Percentiles rank a stretch among this genome's conserved stretches.
Evolutionary conservation across 2,329 filamentous ascomycete species (phyloP).

Genomic region (Magnaporthiopsis poae): DNA sequence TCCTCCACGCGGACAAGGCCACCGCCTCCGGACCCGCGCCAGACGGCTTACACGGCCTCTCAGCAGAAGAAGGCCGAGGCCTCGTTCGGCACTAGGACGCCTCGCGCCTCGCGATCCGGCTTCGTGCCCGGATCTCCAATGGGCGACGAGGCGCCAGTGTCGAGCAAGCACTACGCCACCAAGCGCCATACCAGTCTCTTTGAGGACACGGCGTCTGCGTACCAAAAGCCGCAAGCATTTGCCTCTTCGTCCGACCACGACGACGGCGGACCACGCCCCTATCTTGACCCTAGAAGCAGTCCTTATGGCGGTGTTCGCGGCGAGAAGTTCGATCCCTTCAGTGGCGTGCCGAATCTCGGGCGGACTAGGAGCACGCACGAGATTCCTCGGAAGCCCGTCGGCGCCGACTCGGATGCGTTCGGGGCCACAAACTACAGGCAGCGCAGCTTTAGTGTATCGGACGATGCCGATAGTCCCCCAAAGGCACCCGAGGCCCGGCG

Average conservation of each 20-base stretch:
- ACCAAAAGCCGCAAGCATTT: slow-evolving; percentile 11
- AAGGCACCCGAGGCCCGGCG: slow-evolving; percentile 9
- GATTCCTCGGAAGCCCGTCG: slow-evolving; percentile 18
- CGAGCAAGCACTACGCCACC: slow-evolving; percentile 40
- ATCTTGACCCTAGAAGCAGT: slow-evolving; percentile 41
- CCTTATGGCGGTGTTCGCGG: slow-evolving; percentile 47
- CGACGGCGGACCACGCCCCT: slow-evolving; percentile 34
- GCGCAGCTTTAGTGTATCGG: slow-evolving; percentile 23
- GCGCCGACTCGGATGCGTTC: slow-evolving; percentile 10
- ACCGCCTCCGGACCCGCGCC: slow-evolving; percentile 19
- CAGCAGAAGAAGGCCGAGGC: slow-evolving; percentile 45
- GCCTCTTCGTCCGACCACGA: slow-evolving; percentile 26
- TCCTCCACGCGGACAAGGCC: slow-evolving; percentile 11
- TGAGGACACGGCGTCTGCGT: slow-evolving; percentile 17
- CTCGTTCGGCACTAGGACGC: slow-evolving; percentile 38
- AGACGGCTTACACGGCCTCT: slow-evolving; percentile 36
- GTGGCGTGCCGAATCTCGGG: slow-evolving; percentile 31
- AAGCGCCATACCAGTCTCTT: slow-evolving; percentile 15
- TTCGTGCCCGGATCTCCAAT: slow-evolving; percentile 40
- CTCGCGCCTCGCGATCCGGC: slow-evolving; percentile 27
- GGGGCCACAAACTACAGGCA: slow-evolving; percentile 17
- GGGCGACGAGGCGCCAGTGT: slow-evolving; percentile 43
- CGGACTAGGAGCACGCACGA: slow-evolving; percentile 38
- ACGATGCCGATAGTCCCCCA: slow-evolving; percentile 19
- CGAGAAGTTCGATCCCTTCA: slow-evolving; percentile 48